Percentiles rank a stretch among this genome's conserved stretches.
These are phyloP conservation scores for Pseudocercospora macadamiae DNA, from an alignment of 2,329 filamentous ascomycete genomes.

Conservation along the genomic window DNA sequence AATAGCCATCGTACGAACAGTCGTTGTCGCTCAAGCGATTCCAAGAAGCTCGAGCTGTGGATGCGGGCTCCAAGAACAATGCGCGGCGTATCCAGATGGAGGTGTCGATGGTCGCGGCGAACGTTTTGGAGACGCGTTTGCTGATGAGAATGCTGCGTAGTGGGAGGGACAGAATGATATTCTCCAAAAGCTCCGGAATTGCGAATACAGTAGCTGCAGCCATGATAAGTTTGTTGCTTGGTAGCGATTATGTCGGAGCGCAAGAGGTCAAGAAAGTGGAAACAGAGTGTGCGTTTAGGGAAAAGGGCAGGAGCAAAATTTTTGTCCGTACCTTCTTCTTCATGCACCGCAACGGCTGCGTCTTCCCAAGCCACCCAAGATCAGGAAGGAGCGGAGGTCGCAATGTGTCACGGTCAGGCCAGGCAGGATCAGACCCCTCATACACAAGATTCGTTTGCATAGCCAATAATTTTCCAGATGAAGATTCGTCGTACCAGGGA, in stretches of 20 bases:
- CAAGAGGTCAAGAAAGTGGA: neutral
- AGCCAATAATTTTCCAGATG: too few species aligned
- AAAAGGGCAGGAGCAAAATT: neutral
- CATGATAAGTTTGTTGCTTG: conserved; percentile 1
- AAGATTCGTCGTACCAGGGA: too few species aligned
- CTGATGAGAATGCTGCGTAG: conserved; percentile 5
- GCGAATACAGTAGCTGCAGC: conserved; percentile 6
- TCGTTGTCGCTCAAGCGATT: too few species aligned
- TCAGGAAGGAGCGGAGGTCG: neutral
- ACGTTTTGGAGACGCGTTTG: conserved; percentile 5
- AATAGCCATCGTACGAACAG: neutral
- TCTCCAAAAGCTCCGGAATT: conserved; percentile 12
- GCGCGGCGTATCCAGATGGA: conserved; percentile 7
- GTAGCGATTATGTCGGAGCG: neutral
- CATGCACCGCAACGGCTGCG: too few species aligned
- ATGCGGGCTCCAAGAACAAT: conserved; percentile 6
- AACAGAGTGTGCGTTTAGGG: too few species aligned
- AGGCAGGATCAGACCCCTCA: too few species aligned
- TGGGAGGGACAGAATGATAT: conserved; percentile 10
- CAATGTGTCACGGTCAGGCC: neutral
- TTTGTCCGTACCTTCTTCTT: neutral
- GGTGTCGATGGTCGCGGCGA: neutral
- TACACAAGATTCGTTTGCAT: too few species aligned
- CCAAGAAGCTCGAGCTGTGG: neutral
- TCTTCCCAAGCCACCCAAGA: neutral